These are phyloP conservation scores for Zalaria sp. DNA, from an alignment of 2,329 filamentous ascomycete species.

Conservation along the genomic window DNA sequence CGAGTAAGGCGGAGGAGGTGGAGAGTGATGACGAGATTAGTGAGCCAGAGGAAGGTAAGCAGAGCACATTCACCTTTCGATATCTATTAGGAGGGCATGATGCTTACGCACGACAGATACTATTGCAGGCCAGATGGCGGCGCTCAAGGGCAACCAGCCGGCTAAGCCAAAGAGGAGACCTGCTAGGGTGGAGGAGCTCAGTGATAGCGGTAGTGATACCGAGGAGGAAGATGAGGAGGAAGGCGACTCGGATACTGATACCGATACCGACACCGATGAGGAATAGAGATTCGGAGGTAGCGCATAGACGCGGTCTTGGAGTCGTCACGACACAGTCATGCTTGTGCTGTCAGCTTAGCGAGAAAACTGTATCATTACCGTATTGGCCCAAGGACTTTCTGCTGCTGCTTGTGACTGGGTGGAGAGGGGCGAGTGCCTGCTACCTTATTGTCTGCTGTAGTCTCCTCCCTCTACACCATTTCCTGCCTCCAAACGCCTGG, in stretches of 20 bases:
- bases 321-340: too few relatives aligned
- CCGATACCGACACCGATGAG: slow-evolving; percentile 76
- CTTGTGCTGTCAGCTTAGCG: too few relatives aligned
- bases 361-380: too few relatives aligned
- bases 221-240: slow-evolving; percentile 20
- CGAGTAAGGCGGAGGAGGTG: slow-evolving; percentile 68
- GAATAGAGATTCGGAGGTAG: slow-evolving; percentile 25
- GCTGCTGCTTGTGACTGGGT: too few relatives aligned
- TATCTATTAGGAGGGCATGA: not conserved
- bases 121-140: slow-evolving; percentile 23
- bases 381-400: too few relatives aligned
- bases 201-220: slow-evolving; percentile 22
- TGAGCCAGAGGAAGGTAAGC: slow-evolving; percentile 91
- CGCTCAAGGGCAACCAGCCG: slow-evolving; percentile 18
- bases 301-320: too few relatives aligned
- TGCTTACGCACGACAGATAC: slow-evolving; percentile 16
- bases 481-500: too few relatives aligned
- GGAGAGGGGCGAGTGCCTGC: too few relatives aligned
- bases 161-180: slow-evolving; percentile 7
- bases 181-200: slow-evolving; percentile 12
- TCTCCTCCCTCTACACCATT: too few relatives aligned
- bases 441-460: too few relatives aligned
- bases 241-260: slow-evolving; percentile 33
- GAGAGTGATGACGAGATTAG: slow-evolving; percentile 65
- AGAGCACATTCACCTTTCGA: not conserved